phyloP scores from a whole-genome alignment of 2,329 filamentous ascomycete genomes.

The Fusarium sp. region DNA sequence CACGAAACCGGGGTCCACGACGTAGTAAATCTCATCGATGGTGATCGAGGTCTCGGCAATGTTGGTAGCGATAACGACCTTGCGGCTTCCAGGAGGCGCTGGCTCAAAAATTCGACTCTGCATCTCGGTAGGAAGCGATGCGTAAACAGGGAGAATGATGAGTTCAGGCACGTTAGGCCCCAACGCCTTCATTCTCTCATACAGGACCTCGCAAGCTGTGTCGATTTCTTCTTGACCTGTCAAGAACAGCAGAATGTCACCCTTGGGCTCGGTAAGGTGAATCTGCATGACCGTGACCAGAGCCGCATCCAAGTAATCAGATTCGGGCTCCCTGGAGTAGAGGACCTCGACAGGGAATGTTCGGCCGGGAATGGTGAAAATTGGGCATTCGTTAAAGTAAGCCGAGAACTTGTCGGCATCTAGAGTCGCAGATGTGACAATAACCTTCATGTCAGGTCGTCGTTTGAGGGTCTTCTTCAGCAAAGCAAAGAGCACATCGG shows the following conservation, averaged over 20 bases:
- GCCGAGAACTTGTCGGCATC: constrained; percentile 97
- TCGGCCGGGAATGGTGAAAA: constrained; percentile 94
- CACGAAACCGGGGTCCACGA: constrained; percentile 96
- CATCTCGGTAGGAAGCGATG: constrained; percentile 91
- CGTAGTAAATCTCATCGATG: constrained; percentile 97
- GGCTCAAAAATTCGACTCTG: constrained; percentile 96
- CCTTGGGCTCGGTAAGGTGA: constrained; percentile 89
- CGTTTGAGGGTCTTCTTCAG: constrained; percentile 93
- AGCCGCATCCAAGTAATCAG: constrained; percentile 93
- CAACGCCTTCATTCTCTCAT: constrained; percentile 95
- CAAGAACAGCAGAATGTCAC: constrained; percentile 96
- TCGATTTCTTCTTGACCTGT: constrained; percentile 99
- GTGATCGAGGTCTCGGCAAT: constrained; percentile 99
- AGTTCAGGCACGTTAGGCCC: constrained; percentile 92
- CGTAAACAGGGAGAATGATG: constrained; percentile 95
- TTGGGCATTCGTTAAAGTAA: constrained; percentile 96
- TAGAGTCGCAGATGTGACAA: constrained; percentile 95
- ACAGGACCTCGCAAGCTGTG: constrained; percentile 90
- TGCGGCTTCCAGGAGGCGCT: constrained; percentile 84
- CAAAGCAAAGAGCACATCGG: constrained; percentile 93
- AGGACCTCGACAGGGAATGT: constrained; percentile 97
- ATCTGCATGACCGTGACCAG: constrained; percentile 99
- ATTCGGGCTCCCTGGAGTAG: constrained; percentile 94
- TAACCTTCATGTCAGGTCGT: constrained; percentile 89
- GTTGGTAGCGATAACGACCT: constrained; percentile 97